Base-by-base conservation (phyloP, 305 asterid species). In the Solanum hybrid region DNA sequence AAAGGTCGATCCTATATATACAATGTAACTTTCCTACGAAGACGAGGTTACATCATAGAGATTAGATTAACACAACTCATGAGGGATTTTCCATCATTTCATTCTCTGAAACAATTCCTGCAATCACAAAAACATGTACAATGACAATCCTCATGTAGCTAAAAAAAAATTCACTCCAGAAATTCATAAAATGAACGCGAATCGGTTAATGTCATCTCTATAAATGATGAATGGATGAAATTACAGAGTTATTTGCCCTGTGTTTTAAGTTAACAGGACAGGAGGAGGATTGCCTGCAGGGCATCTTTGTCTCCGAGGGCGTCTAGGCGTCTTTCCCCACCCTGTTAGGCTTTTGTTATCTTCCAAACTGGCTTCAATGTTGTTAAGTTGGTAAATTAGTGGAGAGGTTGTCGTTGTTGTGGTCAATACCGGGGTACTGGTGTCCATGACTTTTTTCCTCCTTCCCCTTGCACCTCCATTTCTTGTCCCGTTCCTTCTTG, bases 251-350 rank as follows among this genome's bases (percentile, higher is more conserved):
- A 72, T 73, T 87, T 75, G 14, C 82, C 90, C 87, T 7, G 71
- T 60, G 71, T 77, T 78, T 94, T 92, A 95, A 73, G 96, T 95
- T 77, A 91, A 91, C 84, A 92, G 91, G 56, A 93, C 93, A 40
- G 94, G 91, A 93, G 71, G 0, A 60, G 94, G 88, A 92, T 93
- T 96, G 89, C 98, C 97, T 75, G 95, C 90, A 72, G 96, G 95
- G 91, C 97, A 96, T 87, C 99, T 92, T 86, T 96, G 99, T 85
- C 99, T 89, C 24, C 99, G 93, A 37, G 99, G 98, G 84, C 99
- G 98, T 77, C 99, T 94, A 32, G 98, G 92, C 29, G 98, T 97
- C 94, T 97, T 97, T 77, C 99, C 99, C 99, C 99, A 97, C 34
- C 98, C 98, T 3, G 98, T 95, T 89, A 97, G 91, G 92, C 97